Percentiles rank a stretch among this genome's conserved stretches.
Evolutionary conservation across 805 yeast species (phyloP).

Genomic region (Starmerella scarabaei): DNA sequence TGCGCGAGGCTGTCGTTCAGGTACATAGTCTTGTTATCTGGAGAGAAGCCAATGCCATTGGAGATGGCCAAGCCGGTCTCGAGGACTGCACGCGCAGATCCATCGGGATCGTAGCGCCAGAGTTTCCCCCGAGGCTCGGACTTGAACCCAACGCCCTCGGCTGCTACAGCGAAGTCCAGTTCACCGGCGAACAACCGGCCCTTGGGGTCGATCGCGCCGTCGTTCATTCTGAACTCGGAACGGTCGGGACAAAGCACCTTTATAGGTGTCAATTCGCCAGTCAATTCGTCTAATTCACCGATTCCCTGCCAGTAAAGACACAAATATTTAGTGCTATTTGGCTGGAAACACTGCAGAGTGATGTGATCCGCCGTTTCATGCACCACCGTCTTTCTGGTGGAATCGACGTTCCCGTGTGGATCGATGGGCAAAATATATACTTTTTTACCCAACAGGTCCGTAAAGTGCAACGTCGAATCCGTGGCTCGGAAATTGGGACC

Average conservation of each 20-base stretch:
- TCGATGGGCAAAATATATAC: slow-evolving; percentile 24
- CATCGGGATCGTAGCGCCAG: slow-evolving; percentile 30
- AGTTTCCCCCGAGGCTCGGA: slow-evolving; percentile 26
- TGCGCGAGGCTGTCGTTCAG: slow-evolving; percentile 42
- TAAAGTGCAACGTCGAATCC: slow-evolving; percentile 28
- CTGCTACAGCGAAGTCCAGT: slow-evolving; percentile 24
- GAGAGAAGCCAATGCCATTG: slow-evolving; percentile 55
- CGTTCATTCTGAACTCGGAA: slow-evolving; percentile 45
- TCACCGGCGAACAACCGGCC: slow-evolving; percentile 55
- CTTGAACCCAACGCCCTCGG: slow-evolving; percentile 23
- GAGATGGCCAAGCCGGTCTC: slow-evolving; percentile 27
- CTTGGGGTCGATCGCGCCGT: slow-evolving; percentile 63
- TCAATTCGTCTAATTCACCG: slow-evolving; percentile 27
- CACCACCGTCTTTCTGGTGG: slow-evolving; percentile 12
- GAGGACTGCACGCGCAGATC: slow-evolving; percentile 21
- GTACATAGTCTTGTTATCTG: slow-evolving; percentile 32
- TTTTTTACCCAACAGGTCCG: slow-evolving; percentile 26
- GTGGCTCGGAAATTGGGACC: slow-evolving; percentile 27
- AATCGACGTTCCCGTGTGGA: slow-evolving; percentile 19
- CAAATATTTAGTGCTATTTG: slow-evolving; percentile 25
- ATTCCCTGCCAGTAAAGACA: slow-evolving; percentile 28
- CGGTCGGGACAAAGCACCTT: slow-evolving; percentile 28
- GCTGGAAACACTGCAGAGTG: slow-evolving; percentile 27
- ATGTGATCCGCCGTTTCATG: slow-evolving; percentile 24
- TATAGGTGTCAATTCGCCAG: slow-evolving; percentile 26